phyloP scores from a whole-genome alignment of 2,329 filamentous ascomycete species.

The Dactylonectria estremocensis region DNA sequence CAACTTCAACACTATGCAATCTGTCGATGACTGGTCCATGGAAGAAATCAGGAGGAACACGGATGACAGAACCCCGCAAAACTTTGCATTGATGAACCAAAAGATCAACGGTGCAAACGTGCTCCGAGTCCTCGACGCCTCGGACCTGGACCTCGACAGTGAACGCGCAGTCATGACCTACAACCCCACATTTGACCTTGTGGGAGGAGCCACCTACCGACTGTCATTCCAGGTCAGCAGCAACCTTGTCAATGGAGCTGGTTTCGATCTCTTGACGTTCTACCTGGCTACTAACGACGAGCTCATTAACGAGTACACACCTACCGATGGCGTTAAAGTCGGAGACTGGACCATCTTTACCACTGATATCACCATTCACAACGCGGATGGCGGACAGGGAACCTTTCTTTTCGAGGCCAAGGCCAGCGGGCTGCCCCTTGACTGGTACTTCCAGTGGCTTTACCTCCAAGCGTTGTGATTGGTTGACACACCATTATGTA shows the following conservation, averaged over 20 bases:
- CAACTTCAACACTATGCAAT: background rate
- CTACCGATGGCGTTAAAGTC: background rate
- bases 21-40: slow-evolving; percentile 7
- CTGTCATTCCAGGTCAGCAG: slow-evolving; percentile 6
- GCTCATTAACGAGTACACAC: slow-evolving; percentile 7
- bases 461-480: slow-evolving; percentile 2
- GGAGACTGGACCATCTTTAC: background rate
- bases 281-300: slow-evolving; percentile 10
- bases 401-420: background rate
- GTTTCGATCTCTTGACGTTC: background rate
- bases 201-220: slow-evolving; percentile 1
- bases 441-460: slow-evolving; percentile 10
- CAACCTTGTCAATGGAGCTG: slow-evolving; percentile 1
- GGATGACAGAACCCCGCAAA: background rate
- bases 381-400: slow-evolving; percentile 6
- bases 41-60: too few relatives aligned
- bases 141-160: background rate
- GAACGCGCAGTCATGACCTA: slow-evolving; percentile 1
- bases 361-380: slow-evolving; percentile 2
- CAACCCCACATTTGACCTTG: slow-evolving; percentile 5
- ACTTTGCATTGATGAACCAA: slow-evolving; percentile 2
- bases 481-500: too few relatives aligned
- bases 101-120: background rate
- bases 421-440: background rate
- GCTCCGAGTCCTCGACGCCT: background rate